phyloP scores from a whole-genome alignment of 768 basidiomycete genomes.

The Pholiota microspora region DNA sequence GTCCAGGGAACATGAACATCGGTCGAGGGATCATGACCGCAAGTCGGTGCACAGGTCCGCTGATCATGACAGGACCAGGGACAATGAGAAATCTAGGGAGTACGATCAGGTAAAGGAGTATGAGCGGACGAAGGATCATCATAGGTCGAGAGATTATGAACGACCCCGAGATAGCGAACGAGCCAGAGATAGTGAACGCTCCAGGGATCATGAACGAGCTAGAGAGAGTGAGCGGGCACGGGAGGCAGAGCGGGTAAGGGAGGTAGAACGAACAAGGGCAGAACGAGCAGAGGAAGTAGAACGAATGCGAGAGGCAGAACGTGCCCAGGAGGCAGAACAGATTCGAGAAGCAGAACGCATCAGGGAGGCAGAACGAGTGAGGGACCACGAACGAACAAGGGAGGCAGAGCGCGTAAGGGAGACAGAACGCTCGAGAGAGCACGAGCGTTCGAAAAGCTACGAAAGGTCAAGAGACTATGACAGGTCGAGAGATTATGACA shows the following conservation, averaged over 20 bases:
- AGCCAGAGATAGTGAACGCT: not conserved
- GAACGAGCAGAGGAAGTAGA: constrained; percentile 7
- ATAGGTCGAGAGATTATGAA: constrained; percentile 14
- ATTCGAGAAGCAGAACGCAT: too few relatives aligned
- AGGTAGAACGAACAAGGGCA: not conserved
- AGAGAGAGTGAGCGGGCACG: constrained; percentile 2
- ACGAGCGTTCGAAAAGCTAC: not conserved
- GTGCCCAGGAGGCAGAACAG: not conserved
- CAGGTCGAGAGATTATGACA: constrained; percentile 4
- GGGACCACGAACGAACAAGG: not conserved
- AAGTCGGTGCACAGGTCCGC: constrained; percentile 19
- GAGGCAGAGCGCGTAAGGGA: constrained; percentile 3
- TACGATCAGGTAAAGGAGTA: constrained; percentile 11
- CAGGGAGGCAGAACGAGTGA: constrained; percentile 4
- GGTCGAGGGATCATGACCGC: constrained; percentile 14
- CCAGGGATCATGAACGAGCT: not conserved
- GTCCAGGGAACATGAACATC: constrained; percentile 11
- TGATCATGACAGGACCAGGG: constrained; percentile 14
- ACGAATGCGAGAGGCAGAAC: not conserved
- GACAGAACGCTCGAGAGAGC: not conserved
- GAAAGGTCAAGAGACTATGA: constrained; percentile 1
- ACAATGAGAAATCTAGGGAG: constrained; percentile 14
- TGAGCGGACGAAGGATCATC: constrained; percentile 12
- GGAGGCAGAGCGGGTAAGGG: not conserved
- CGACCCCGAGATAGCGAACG: constrained; percentile 1